Conservation (phyloP, 371 early-diverging fungal genomes). For the Rhizopus sp. region DNA sequence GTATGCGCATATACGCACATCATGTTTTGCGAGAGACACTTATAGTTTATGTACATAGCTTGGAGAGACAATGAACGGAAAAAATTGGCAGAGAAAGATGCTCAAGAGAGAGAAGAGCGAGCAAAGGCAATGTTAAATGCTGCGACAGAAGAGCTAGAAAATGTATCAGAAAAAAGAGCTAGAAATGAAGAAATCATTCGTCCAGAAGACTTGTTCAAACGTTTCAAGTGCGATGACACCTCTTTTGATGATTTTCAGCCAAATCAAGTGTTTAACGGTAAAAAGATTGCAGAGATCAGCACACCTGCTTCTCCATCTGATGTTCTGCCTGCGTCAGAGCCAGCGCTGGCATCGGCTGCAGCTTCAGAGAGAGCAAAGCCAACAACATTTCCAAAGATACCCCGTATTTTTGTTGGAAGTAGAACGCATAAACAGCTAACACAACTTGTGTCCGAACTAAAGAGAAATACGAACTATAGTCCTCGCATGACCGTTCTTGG, state of each 20-base stretch:
- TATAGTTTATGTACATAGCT: slow-evolving; percentile 11
- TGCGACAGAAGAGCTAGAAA: background rate
- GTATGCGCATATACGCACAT: slow-evolving; percentile 18
- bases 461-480: slow-evolving; percentile 52
- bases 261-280: background rate
- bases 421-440: slow-evolving; percentile 66
- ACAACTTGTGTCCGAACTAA: slow-evolving; percentile 56
- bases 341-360: too few species aligned
- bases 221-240: background rate
- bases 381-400: slow-evolving; percentile 20
- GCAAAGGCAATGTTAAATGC: background rate
- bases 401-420: slow-evolving; percentile 53
- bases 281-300: background rate
- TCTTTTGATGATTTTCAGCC: slow-evolving; percentile 12
- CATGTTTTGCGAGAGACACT: background rate
- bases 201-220: background rate
- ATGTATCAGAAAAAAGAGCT: background rate
- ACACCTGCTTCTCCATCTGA: background rate
- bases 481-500: slow-evolving; percentile 59
- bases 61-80: slow-evolving; percentile 30
- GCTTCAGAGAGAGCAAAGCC: slow-evolving; percentile 26
- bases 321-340: background rate
- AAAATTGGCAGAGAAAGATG: background rate
- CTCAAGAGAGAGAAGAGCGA: slow-evolving; percentile 1
- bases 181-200: background rate